Conservation (phyloP, 2,329 filamentous ascomycete genomes). For the Tolypocladium tropicale region DNA sequence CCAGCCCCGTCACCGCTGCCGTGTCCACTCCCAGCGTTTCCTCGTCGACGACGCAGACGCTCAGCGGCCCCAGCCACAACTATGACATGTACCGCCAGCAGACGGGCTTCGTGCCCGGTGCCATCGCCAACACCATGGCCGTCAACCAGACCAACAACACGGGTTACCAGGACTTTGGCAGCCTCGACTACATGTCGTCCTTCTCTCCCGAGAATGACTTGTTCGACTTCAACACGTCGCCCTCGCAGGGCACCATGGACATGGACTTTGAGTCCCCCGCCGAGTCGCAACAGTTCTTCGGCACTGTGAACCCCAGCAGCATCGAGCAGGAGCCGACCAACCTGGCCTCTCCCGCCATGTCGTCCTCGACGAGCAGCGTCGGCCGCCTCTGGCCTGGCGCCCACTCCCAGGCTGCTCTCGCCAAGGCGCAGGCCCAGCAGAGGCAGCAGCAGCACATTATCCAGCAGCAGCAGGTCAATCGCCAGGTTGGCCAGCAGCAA, state of each 20-base stretch:
- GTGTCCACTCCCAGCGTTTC: slow-evolving; percentile 45
- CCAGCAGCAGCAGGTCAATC: slow-evolving; percentile 33
- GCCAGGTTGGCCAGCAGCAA: slow-evolving; percentile 35
- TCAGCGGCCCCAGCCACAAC: slow-evolving; percentile 81
- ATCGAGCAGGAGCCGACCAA: slow-evolving; percentile 51
- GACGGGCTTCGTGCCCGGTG: slow-evolving; percentile 81
- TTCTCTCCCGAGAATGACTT: slow-evolving; percentile 53
- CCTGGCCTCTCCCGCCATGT: slow-evolving; percentile 31
- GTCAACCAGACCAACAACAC: slow-evolving; percentile 55
- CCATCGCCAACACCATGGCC: slow-evolving; percentile 68
- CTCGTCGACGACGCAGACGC: slow-evolving; percentile 45
- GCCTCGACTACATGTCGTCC: slow-evolving; percentile 41
- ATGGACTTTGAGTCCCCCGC: slow-evolving; percentile 40
- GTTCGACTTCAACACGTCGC: slow-evolving; percentile 63
- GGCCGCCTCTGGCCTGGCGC: slow-evolving; percentile 86
- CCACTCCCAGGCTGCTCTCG: slow-evolving; percentile 79
- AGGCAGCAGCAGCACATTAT: slow-evolving; percentile 41
- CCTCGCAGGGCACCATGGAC: slow-evolving; percentile 53
- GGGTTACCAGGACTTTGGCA: slow-evolving; percentile 40
- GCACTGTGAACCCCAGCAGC: slow-evolving; percentile 60
- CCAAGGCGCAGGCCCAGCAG: slow-evolving; percentile 61
- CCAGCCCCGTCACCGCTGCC: slow-evolving; percentile 40
- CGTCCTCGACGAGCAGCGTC: slow-evolving; percentile 42
- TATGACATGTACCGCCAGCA: slow-evolving; percentile 95
- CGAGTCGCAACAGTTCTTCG: slow-evolving; percentile 56